Evolutionary conservation across 1,284 basidiomycete species (phyloP).

Genomic region (Cutaneotrichosporon arboriforme): DNA sequence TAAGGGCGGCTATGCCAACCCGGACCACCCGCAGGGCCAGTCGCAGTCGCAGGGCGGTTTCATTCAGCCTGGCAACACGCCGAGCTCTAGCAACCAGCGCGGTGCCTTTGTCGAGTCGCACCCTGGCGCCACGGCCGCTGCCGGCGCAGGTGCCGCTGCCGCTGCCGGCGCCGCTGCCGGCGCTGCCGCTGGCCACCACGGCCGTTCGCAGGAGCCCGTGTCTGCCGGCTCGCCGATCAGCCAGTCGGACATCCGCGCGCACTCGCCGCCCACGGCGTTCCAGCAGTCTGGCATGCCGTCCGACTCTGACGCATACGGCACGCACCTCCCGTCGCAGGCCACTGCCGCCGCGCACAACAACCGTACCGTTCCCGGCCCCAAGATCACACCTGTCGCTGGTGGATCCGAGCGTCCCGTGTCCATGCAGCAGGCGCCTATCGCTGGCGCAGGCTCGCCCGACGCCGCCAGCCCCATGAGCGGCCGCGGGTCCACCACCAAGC

Average conservation of each 20-base stretch:
- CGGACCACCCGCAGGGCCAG: too few species aligned
- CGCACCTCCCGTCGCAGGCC: slow-evolving; percentile 19
- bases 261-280: slow-evolving; percentile 2
- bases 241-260: slow-evolving; percentile 5
- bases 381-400: slow-evolving; percentile 15
- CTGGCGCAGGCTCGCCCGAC: slow-evolving; percentile 3
- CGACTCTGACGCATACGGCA: not conserved
- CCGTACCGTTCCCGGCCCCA: slow-evolving; percentile 18
- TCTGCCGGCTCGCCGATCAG: not conserved
- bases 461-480: slow-evolving; percentile 3
- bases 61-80: too few species aligned
- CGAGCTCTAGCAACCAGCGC: too few species aligned
- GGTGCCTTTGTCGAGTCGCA: too few species aligned
- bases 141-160: not conserved
- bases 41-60: too few species aligned
- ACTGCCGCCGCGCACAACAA: slow-evolving; percentile 21
- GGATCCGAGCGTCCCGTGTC: not conserved
- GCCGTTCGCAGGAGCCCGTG: too few species aligned
- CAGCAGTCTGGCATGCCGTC: slow-evolving; percentile 1
- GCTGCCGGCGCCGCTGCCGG: not conserved
- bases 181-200: not conserved
- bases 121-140: not conserved
- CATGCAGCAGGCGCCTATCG: not conserved
- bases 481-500: too few species aligned
- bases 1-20: too few species aligned